Evolutionary conservation across 2,329 filamentous ascomycete genomes (phyloP).

Genomic region (Ophiostoma pallidulum): DNA sequence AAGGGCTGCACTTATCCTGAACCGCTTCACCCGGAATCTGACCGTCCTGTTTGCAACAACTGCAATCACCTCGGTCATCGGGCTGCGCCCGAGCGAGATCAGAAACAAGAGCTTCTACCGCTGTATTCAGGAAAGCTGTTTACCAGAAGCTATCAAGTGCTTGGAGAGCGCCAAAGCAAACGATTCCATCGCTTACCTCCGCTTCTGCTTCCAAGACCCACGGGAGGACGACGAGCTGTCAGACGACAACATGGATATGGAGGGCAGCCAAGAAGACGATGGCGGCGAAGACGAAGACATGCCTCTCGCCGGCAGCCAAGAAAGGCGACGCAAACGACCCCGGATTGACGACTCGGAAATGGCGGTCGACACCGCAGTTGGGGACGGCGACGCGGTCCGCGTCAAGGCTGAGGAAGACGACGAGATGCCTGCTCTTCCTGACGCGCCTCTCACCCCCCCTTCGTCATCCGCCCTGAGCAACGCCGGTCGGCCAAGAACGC

Average conservation of each 20-base stretch:
- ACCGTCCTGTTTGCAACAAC: slow-evolving; percentile 82
- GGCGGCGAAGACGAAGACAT: slow-evolving; percentile 27
- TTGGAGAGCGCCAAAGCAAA: slow-evolving; percentile 82
- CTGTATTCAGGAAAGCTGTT: slow-evolving; percentile 69
- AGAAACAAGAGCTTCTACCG: slow-evolving; percentile 77
- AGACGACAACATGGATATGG: slow-evolving; percentile 32
- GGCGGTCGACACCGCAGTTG: slow-evolving; percentile 16
- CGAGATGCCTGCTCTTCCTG: not conserved
- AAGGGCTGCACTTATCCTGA: slow-evolving; percentile 73
- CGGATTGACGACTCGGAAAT: slow-evolving; percentile 15
- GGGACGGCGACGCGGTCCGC: not conserved
- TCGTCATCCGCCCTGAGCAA: not conserved
- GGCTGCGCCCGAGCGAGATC: slow-evolving; percentile 58
- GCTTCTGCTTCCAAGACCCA: slow-evolving; percentile 76
- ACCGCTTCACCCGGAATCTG: slow-evolving; percentile 73
- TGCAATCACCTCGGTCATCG: slow-evolving; percentile 65
- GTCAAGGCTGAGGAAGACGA: slow-evolving; percentile 16
- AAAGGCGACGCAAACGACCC: not conserved
- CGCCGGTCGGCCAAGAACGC: slow-evolving; percentile 14
- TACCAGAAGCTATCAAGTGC: slow-evolving; percentile 66
- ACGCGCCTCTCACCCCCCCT: not conserved
- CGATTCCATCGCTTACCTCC: slow-evolving; percentile 81
- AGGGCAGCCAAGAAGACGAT: slow-evolving; percentile 38
- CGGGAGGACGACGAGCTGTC: slow-evolving; percentile 43
- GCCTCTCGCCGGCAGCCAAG: slow-evolving; percentile 18